Base-by-base conservation (phyloP, 345 rosid species). In the Euphorbia tirucalli region DNA sequence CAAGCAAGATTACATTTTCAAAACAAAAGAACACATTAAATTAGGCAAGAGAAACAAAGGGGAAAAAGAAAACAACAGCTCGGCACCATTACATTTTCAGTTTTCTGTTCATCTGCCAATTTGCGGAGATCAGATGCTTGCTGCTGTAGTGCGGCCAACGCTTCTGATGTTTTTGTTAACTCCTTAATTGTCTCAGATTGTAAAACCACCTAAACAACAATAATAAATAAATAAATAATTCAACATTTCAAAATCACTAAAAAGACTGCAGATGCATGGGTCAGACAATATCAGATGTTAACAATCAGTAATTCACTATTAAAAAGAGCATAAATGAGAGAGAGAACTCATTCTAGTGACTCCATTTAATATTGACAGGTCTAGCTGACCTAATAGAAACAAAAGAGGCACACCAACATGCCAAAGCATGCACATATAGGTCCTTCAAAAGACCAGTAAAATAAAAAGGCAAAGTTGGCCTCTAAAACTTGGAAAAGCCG, bases 151-250 rank as follows among this genome's bases (percentile, higher is more conserved):
- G 78, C 66, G 68, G 88, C 85, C 84, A 90, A 85, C 68, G 85
- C 88, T 72, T 90, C 88, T 16, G 99, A 95, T 55, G 97, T 89
- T 83, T 85, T 90, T 16, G 91, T 85, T 78, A 92, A 82, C 86
- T 95, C 99, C 77, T 90, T 95, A 74, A 95, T 95, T 61, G 99
- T 89, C 82, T 92, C 99, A 25, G 99, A 90, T 83, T 90, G 99
- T 71, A 92, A 77, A 78, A 92, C 74, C 74, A 95, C 97, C 99
- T 95, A 69, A 39, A 5, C 18, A 70, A 65, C 82, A 55, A 74
- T 37, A 69, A 72, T 41, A 41, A 5, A 32, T 32, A 32, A 32
- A 5, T 32, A 32, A 5, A 41, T 41, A 41, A 41, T 4, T 41
- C 7, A 41, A 41, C 24, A 56, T 63, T 22, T 25, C 49, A 49